A percentile compares a stretch with the other conserved stretches of the same genome.
Conservation (phyloP, 345 rosid species). For the Pistacia atlantica region DNA sequence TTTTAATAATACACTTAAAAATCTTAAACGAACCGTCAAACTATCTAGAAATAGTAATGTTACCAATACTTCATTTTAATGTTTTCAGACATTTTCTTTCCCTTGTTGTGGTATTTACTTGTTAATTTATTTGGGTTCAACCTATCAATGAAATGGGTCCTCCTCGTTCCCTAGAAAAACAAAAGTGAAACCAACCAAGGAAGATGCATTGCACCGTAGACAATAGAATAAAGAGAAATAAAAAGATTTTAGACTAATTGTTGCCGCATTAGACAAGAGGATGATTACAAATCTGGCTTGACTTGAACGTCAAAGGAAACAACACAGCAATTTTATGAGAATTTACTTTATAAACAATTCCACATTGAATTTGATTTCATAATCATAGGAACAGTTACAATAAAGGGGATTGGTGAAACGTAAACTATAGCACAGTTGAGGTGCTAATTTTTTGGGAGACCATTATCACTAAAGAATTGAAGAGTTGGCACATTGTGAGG, state of each 20-base stretch:
- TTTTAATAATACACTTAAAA: too few relatives aligned
- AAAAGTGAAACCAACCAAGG: constrained; percentile 6
- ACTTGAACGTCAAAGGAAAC: constrained; percentile 25
- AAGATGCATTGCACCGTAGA: constrained; percentile 10
- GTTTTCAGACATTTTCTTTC: neutral
- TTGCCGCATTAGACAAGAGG: constrained; percentile 15
- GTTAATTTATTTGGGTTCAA: neutral
- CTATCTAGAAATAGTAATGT: too few relatives aligned
- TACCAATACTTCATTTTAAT: neutral
- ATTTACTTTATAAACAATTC: neutral
- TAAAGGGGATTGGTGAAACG: neutral
- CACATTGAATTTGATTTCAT: too few relatives aligned
- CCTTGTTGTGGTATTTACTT: neutral
- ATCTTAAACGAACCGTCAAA: too few relatives aligned
- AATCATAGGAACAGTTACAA: neutral
- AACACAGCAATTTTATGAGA: neutral
- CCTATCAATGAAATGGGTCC: neutral
- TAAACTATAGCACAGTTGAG: neutral
- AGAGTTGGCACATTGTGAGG: too few relatives aligned
- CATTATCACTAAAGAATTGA: too few relatives aligned
- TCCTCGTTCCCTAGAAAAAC: neutral
- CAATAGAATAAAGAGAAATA: neutral
- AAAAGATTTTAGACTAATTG: too few relatives aligned
- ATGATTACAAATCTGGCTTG: constrained; percentile 30
- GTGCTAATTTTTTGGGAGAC: neutral